Evolutionary conservation across 305 asterid species (phyloP).

Genomic region (Fraxinus albicans): DNA sequence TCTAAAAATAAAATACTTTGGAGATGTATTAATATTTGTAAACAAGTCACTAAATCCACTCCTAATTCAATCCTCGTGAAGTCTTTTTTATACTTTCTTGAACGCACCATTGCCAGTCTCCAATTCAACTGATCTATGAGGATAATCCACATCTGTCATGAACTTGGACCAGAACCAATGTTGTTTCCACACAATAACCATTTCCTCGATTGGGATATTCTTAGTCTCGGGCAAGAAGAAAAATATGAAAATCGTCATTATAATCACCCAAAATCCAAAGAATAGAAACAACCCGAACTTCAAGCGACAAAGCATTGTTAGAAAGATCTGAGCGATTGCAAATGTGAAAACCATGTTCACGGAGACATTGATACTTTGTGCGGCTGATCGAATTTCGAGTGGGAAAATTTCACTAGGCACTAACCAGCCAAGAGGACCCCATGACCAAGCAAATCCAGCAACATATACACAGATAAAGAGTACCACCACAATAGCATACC

Average conservation of each 20-base stretch:
- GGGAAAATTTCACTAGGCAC: constrained; percentile 96
- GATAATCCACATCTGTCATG: constrained; percentile 40
- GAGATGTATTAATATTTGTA: background rate
- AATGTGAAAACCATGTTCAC: constrained; percentile 85
- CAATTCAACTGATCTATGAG: constrained; percentile 27
- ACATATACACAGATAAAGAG: constrained; percentile 70
- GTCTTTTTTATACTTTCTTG: constrained; percentile 5
- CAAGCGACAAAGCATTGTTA: constrained; percentile 69
- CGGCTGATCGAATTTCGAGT: constrained; percentile 78
- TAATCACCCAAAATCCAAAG: constrained; percentile 58
- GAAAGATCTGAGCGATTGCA: constrained; percentile 63
- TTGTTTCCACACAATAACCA: constrained; percentile 67
- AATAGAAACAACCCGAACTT: constrained; percentile 84
- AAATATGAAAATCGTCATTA: constrained; percentile 62
- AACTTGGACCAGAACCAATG: constrained; percentile 83
- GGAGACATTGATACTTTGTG: constrained; percentile 69
- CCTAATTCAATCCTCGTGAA: background rate
- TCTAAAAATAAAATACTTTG: background rate
- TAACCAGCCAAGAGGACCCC: constrained; percentile 93
- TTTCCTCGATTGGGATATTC: constrained; percentile 79
- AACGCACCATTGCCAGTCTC: constrained; percentile 16
- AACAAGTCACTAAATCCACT: background rate
- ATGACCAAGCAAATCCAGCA: constrained; percentile 86
- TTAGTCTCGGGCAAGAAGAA: constrained; percentile 80
- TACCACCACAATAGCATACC: constrained; percentile 76